These are phyloP conservation scores for Elaphomyces granulatus DNA, from an alignment of 495 filamentous ascomycete genomes.

Conservation along the genomic window DNA sequence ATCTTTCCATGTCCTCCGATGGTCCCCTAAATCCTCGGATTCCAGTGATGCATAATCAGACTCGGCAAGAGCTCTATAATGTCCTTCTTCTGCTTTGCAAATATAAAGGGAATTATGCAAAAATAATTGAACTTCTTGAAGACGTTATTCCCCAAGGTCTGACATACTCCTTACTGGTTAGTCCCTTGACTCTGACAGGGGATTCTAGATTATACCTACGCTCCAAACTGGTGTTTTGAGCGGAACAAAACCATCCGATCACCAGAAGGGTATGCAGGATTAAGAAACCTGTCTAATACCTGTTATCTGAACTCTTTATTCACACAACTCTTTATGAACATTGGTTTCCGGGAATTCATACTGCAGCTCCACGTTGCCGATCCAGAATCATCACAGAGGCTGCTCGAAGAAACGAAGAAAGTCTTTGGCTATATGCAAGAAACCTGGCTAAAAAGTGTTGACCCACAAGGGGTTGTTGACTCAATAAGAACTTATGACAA, in stretches of 20 bases:
- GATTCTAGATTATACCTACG: conserved; percentile 36
- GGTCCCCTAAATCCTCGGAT: conserved; percentile 16
- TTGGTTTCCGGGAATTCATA: conserved; percentile 75
- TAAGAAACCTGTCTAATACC: conserved; percentile 86
- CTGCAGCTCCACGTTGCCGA: conserved; percentile 46
- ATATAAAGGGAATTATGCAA: conserved; percentile 35
- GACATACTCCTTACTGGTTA: conserved; percentile 5
- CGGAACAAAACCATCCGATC: conserved; percentile 55
- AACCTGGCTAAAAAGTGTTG: conserved; percentile 53
- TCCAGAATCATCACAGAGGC: conserved; percentile 39
- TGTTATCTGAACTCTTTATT: conserved; percentile 96
- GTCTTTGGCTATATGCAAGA: conserved; percentile 83
- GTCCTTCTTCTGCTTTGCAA: conserved; percentile 46
- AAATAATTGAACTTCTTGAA: conserved; percentile 38
- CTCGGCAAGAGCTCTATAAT: conserved; percentile 48
- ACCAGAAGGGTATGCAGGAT: conserved; percentile 62
- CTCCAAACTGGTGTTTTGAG: conserved; percentile 45
- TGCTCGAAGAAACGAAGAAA: conserved; percentile 63
- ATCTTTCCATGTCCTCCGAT: conserved; percentile 25
- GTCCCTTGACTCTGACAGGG: conserved; percentile 1
- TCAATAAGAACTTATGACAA: conserved; percentile 75
- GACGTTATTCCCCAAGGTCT: conserved; percentile 36
- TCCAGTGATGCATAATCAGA: conserved; percentile 38
- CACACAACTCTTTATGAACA: conserved; percentile 95
- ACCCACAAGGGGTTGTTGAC: conserved; percentile 56